Evolutionary conservation across 2,329 filamentous ascomycete species (phyloP).

Genomic region (Xylariaceae sp.): DNA sequence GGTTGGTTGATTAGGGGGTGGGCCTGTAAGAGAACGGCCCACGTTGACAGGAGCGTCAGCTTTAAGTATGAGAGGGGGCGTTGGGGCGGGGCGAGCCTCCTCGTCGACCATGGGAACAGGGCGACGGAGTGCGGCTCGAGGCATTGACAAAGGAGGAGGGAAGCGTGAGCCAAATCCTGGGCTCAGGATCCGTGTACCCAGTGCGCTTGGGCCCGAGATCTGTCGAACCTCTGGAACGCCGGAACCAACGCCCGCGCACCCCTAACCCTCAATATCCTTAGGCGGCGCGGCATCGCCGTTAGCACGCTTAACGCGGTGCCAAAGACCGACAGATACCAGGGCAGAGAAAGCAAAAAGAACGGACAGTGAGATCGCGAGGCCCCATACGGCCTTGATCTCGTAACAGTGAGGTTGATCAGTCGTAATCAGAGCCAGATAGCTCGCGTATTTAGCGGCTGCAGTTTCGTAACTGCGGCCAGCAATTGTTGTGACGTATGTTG

Average conservation of each 20-base stretch:
- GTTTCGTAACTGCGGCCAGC: slow-evolving; percentile 20
- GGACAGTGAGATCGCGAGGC: slow-evolving; percentile 73
- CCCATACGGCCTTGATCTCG: slow-evolving; percentile 86
- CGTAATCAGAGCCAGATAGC: slow-evolving; percentile 47
- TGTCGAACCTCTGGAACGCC: slow-evolving; percentile 14
- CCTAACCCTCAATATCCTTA: slow-evolving; percentile 49
- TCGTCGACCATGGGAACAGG: slow-evolving; percentile 22
- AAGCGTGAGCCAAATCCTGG: slow-evolving; percentile 20
- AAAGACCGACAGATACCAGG: slow-evolving; percentile 56
- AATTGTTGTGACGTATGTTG: slow-evolving; percentile 31
- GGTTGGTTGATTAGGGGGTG: slow-evolving; percentile 3
- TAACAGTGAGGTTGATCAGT: slow-evolving; percentile 64
- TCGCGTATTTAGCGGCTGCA: slow-evolving; percentile 26
- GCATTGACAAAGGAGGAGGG: slow-evolving; percentile 20
- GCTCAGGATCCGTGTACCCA: slow-evolving; percentile 24
- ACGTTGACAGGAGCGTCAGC: slow-evolving; percentile 10
- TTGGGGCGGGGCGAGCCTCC: slow-evolving; percentile 18
- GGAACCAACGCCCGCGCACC: slow-evolving; percentile 41
- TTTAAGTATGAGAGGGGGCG: slow-evolving; percentile 17
- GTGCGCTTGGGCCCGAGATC: slow-evolving; percentile 22
- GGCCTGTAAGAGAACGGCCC: slow-evolving; percentile 14
- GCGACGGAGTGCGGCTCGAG: slow-evolving; percentile 23
- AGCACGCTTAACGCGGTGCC: slow-evolving; percentile 52
- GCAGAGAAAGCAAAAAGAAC: slow-evolving; percentile 64
- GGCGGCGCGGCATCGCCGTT: slow-evolving; percentile 28